Percentiles rank a stretch among this genome's conserved stretches.
Conservation (phyloP, 2,329 filamentous ascomycete species). For the Stagonosporopsis cucurbitacearum region DNA sequence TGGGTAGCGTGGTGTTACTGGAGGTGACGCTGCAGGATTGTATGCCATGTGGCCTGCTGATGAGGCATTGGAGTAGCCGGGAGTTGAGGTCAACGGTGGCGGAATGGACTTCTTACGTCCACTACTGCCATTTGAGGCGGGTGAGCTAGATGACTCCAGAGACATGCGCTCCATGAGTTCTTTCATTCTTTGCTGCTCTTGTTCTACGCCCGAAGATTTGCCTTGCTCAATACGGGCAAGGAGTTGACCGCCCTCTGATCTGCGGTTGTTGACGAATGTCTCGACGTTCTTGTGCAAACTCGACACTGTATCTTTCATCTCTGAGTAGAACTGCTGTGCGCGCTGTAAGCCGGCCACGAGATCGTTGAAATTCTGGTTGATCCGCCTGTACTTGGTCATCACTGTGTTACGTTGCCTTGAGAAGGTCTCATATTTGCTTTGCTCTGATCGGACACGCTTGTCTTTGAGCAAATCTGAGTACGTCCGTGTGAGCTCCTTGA, state of each 20-base stretch:
- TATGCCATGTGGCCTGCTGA: constrained; percentile 53
- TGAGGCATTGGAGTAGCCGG: constrained; percentile 47
- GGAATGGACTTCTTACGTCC: constrained; percentile 49
- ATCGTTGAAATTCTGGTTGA: constrained; percentile 92
- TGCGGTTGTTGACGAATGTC: constrained; percentile 91
- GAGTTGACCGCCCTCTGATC: constrained; percentile 88
- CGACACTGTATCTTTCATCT: constrained; percentile 94
- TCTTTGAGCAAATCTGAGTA: constrained; percentile 92
- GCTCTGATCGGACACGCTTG: constrained; percentile 89
- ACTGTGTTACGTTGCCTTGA: constrained; percentile 82
- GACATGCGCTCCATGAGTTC: constrained; percentile 96
- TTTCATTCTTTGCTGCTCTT: constrained; percentile 83
- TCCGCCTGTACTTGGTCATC: constrained; percentile 84
- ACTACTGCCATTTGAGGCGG: constrained; percentile 37
- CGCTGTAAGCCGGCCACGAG: constrained; percentile 83
- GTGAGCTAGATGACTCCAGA: constrained; percentile 64
- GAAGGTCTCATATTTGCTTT: constrained; percentile 91
- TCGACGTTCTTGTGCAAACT: constrained; percentile 96
- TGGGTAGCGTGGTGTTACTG: constrained; percentile 55
- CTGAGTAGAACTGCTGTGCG: constrained; percentile 90
- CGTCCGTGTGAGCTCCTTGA: constrained; percentile 89
- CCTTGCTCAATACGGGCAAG: constrained; percentile 86
- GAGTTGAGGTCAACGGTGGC: constrained; percentile 46
- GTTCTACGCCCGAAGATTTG: constrained; percentile 74
- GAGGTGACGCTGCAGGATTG: constrained; percentile 57